These are phyloP conservation scores for Ophiostoma novo-ulmi DNA, from an alignment of 2,329 filamentous ascomycete species.

Conservation along the genomic window DNA sequence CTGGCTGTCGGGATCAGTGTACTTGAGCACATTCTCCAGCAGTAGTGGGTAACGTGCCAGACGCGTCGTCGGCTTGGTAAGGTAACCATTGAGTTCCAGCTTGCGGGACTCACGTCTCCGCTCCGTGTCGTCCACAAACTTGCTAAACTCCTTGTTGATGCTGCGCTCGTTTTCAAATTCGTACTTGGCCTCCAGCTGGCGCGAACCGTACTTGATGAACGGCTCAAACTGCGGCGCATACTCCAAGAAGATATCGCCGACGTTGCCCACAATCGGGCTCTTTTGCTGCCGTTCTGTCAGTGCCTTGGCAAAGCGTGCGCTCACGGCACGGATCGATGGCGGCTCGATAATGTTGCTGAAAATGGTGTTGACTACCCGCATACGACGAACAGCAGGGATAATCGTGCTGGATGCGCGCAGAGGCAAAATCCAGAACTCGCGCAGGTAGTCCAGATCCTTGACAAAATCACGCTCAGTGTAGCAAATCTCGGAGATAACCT, in stretches of 20 bases:
- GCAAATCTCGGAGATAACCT: slow-evolving; percentile 96
- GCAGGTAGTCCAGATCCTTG: slow-evolving; percentile 94
- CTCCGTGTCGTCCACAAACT: slow-evolving; percentile 95
- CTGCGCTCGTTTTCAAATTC: slow-evolving; percentile 96
- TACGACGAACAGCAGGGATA: slow-evolving; percentile 79
- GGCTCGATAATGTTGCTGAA: slow-evolving; percentile 91
- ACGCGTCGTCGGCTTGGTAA: slow-evolving; percentile 95
- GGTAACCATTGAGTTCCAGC: slow-evolving; percentile 91
- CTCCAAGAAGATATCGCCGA: slow-evolving; percentile 92
- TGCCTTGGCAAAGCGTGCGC: slow-evolving; percentile 79
- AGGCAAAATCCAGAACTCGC: slow-evolving; percentile 98
- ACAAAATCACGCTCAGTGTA: slow-evolving; percentile 99
- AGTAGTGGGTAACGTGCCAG: slow-evolving; percentile 89
- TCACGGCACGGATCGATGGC: slow-evolving; percentile 78
- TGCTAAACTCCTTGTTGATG: slow-evolving; percentile 75
- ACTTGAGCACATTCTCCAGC: slow-evolving; percentile 85
- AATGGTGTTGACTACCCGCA: slow-evolving; percentile 87
- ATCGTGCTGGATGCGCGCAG: slow-evolving; percentile 76
- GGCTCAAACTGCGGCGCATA: slow-evolving; percentile 89
- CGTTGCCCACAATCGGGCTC: slow-evolving; percentile 76
- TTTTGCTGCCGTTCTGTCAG: slow-evolving; percentile 88
- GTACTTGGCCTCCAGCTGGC: slow-evolving; percentile 93
- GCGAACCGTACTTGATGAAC: slow-evolving; percentile 93
- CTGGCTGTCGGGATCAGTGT: slow-evolving; percentile 80
- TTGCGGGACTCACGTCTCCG: slow-evolving; percentile 94